A percentile compares a stretch with the other conserved stretches of the same genome.
These are phyloP conservation scores for Vigna unguiculata DNA, from an alignment of 306 rosid genomes.

Conservation along the genomic window DNA sequence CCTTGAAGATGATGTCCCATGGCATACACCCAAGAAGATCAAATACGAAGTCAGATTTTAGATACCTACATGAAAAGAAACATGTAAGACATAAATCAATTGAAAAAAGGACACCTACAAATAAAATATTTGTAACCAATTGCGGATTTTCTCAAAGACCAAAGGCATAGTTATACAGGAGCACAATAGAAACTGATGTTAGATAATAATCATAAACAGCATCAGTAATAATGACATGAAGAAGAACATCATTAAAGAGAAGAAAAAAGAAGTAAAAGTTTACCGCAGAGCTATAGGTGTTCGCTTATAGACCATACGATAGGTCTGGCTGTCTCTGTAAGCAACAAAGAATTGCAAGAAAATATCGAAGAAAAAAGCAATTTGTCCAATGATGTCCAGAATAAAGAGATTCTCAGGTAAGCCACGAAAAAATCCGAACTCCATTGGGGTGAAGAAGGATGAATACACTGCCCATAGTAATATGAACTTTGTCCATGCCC, in stretches of 20 bases:
- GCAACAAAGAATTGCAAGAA: constrained; percentile 78
- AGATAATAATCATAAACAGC: neutral
- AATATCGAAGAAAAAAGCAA: constrained; percentile 85
- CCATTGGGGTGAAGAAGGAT: constrained; percentile 97
- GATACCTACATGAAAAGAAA: constrained; percentile 64
- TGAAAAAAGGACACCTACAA: constrained; percentile 7
- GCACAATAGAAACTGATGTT: neutral
- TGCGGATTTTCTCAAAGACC: neutral
- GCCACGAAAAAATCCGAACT: constrained; percentile 93
- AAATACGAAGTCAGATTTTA: constrained; percentile 71
- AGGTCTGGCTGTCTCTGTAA: constrained; percentile 79
- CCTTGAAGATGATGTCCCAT: constrained; percentile 95
- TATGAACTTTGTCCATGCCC: constrained; percentile 81
- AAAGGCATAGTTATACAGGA: neutral
- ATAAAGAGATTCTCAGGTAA: constrained; percentile 68
- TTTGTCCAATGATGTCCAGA: constrained; percentile 81
- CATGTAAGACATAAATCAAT: constrained; percentile 7
- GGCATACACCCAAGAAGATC: constrained; percentile 94
- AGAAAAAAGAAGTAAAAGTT: neutral
- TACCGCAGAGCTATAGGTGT: constrained; percentile 81
- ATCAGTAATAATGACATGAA: constrained; percentile 26
- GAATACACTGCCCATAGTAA: constrained; percentile 95
- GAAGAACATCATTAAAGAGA: constrained; percentile 5
- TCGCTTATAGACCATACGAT: constrained; percentile 75
- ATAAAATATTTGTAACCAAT: neutral